Evolutionary conservation across 495 filamentous ascomycete species (phyloP).

Genomic region (Aspergillus leporis): DNA sequence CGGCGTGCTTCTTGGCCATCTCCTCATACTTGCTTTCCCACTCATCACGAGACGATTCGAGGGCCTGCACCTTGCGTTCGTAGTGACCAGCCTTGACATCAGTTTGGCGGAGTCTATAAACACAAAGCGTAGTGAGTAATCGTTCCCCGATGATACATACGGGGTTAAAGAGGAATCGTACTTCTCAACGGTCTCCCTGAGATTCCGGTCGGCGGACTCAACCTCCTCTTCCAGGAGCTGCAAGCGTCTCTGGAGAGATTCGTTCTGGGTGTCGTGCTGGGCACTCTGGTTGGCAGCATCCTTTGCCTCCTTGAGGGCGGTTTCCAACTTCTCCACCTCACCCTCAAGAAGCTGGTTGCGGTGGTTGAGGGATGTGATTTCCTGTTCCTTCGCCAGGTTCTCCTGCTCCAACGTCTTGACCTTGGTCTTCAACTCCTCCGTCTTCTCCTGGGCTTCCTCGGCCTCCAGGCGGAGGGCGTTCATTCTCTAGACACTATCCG

Average conservation of each 20-base stretch:
- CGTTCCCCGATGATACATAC: neutral
- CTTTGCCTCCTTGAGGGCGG: slow-evolving; percentile 74
- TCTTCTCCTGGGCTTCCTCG: slow-evolving; percentile 73
- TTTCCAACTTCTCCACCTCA: slow-evolving; percentile 89
- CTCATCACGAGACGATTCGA: slow-evolving; percentile 82
- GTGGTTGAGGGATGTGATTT: slow-evolving; percentile 92
- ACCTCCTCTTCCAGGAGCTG: slow-evolving; percentile 97
- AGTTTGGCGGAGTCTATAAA: slow-evolving; percentile 86
- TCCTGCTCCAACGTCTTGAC: slow-evolving; percentile 93
- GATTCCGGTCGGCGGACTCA: slow-evolving; percentile 89
- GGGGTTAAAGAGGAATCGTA: slow-evolving; percentile 47
- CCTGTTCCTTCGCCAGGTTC: slow-evolving; percentile 94
- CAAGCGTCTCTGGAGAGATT: slow-evolving; percentile 84
- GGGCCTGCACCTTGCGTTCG: slow-evolving; percentile 97
- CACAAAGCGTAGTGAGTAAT: slow-evolving; percentile 22
- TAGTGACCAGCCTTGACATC: slow-evolving; percentile 99
- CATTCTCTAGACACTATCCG: slow-evolving; percentile 71
- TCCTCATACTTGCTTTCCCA: slow-evolving; percentile 98
- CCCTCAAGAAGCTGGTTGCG: slow-evolving; percentile 84
- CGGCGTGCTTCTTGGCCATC: slow-evolving; percentile 81
- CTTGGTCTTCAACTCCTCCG: slow-evolving; percentile 81
- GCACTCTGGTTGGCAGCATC: slow-evolving; percentile 69
- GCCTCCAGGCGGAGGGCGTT: slow-evolving; percentile 87
- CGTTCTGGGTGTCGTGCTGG: slow-evolving; percentile 79
- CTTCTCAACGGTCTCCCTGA: slow-evolving; percentile 98